phyloP scores from a whole-genome alignment of 106 monocot species.

The Dendrobium chrysotoxum region DNA sequence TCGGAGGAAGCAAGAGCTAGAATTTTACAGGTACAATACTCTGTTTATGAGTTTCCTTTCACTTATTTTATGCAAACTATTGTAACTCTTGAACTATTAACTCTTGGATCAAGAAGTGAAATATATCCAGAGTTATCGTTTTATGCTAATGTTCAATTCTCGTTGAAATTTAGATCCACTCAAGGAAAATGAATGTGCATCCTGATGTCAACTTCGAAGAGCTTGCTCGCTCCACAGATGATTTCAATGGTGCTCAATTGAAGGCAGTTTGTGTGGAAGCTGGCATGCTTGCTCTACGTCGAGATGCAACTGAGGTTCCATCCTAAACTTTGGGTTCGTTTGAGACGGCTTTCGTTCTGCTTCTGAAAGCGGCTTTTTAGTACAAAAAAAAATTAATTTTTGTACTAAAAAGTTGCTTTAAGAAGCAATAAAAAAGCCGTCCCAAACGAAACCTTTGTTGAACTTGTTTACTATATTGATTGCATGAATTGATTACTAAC shows the following conservation, averaged over 20 bases:
- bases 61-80: constrained; percentile 1
- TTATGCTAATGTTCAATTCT: not conserved
- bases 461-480: no score
- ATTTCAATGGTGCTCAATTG: constrained; percentile 89
- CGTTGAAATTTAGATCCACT: constrained; percentile 64
- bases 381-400: no score
- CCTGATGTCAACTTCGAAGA: constrained; percentile 99
- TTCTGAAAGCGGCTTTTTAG: no score
- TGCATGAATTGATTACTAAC: no score
- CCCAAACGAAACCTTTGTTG: no score
- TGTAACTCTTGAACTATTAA: not conserved
- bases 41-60: not conserved
- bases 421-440: no score
- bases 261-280: constrained; percentile 97
- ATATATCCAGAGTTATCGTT: not conserved
- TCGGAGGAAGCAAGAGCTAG: constrained; percentile 86
- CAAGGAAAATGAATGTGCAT: constrained; percentile 94
- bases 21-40: constrained; percentile 61
- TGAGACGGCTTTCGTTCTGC: no score
- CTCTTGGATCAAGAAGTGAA: not conserved
- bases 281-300: constrained; percentile 84
- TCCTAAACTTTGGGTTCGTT: not conserved
- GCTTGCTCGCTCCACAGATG: constrained; percentile 84
- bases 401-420: no score
- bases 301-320: constrained; percentile 91